A percentile compares a stretch with the other conserved stretches of the same genome.
These are phyloP conservation scores for Entomortierella parvispora DNA, from an alignment of 192 early-diverging fungal genomes.

Conservation along the genomic window DNA sequence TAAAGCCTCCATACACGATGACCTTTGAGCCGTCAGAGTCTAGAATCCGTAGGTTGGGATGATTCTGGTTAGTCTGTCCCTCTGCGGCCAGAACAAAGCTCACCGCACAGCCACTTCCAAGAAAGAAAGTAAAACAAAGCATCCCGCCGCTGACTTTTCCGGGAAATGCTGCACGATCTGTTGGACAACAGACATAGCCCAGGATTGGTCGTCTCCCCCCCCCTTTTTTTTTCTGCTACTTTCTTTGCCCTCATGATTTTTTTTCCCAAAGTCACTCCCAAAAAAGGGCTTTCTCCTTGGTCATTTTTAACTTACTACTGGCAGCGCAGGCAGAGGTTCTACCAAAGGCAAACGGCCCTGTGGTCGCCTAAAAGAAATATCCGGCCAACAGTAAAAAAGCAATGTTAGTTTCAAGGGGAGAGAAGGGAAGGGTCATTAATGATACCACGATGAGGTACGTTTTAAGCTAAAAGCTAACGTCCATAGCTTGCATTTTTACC, in stretches of 20 bases:
- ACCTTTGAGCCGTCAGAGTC: conserved; percentile 30
- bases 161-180: too few relatives aligned
- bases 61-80: too few relatives aligned
- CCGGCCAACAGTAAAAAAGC: not conserved
- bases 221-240: too few relatives aligned
- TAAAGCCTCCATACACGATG: conserved; percentile 39
- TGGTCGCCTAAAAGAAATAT: conserved; percentile 19
- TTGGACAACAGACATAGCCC: not conserved
- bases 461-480: conserved; percentile 1
- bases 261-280: too few relatives aligned
- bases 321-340: conserved; percentile 27
- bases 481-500: conserved; percentile 6
- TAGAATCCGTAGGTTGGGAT: not conserved
- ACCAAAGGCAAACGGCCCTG: conserved; percentile 25
- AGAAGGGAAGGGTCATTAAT: too few relatives aligned
- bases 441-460: not conserved
- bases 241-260: too few relatives aligned
- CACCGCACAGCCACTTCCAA: too few relatives aligned
- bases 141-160: not conserved
- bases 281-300: too few relatives aligned
- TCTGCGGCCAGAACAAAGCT: too few relatives aligned
- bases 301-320: conserved; percentile 33
- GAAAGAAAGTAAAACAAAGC: not conserved
- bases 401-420: not conserved
- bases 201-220: too few relatives aligned